A percentile compares a stretch with the other conserved stretches of the same genome.
These are phyloP conservation scores for Wickerhamiella musiphila DNA, from an alignment of 805 yeast species.

Conservation along the genomic window DNA sequence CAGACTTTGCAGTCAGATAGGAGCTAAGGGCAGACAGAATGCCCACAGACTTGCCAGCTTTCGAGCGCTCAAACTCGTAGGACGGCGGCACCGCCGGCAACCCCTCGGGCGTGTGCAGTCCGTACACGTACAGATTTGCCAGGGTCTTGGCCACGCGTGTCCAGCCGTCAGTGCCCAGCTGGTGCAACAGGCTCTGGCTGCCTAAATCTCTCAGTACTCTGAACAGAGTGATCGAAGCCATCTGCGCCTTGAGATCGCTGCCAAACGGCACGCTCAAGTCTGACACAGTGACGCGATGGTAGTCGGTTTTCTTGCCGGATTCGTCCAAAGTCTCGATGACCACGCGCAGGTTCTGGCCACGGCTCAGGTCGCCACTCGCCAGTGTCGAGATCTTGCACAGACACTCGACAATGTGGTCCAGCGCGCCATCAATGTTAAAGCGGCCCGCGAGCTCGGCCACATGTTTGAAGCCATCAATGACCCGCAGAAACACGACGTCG, in stretches of 20 bases:
- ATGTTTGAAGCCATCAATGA: slow-evolving; percentile 77
- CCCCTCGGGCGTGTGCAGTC: slow-evolving; percentile 38
- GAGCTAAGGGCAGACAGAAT: slow-evolving; percentile 84
- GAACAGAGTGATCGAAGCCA: slow-evolving; percentile 73
- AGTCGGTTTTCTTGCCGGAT: slow-evolving; percentile 28
- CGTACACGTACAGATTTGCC: slow-evolving; percentile 50
- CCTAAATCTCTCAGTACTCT: slow-evolving; percentile 49
- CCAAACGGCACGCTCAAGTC: slow-evolving; percentile 75
- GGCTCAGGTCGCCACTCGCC: slow-evolving; percentile 25
- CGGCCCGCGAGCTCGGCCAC: slow-evolving; percentile 59
- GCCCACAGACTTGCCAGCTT: slow-evolving; percentile 55
- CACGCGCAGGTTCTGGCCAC: slow-evolving; percentile 19
- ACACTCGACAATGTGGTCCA: slow-evolving; percentile 49
- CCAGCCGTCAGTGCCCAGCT: slow-evolving; percentile 39
- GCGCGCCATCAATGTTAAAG: slow-evolving; percentile 36
- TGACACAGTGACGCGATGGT: slow-evolving; percentile 70
- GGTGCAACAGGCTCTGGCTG: slow-evolving; percentile 12
- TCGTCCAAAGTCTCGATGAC: slow-evolving; percentile 33
- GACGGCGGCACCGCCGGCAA: slow-evolving; percentile 44
- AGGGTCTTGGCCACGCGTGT: slow-evolving; percentile 38
- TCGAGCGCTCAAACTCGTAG: slow-evolving; percentile 39
- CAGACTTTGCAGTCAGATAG: slow-evolving; percentile 71
- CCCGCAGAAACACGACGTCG: slow-evolving; percentile 72
- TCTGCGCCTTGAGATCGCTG: slow-evolving; percentile 76
- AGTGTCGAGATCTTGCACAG: slow-evolving; percentile 57